Evolutionary conservation across 208 protist species (phyloP), one percentile per base, ranked within the genome.

Genomic region (Leptomonas seymouri): DNA sequence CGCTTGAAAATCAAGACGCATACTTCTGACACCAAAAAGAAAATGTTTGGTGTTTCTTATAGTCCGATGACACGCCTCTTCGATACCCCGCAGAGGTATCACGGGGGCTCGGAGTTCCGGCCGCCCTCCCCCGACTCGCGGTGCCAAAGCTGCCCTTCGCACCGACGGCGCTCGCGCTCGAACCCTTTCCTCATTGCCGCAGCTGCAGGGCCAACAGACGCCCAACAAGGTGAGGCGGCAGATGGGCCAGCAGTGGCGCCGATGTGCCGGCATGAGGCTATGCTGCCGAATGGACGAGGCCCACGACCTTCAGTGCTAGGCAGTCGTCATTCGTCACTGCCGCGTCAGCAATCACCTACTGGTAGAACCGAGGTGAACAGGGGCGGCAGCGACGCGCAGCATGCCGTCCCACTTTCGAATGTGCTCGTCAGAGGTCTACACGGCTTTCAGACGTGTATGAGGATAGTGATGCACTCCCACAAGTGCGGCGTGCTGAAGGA

Each of bases 401-500:
- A 12, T 31, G 7, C 46, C 1, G 31, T 0, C 14, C 46, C n/a
- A 3, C 20, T 67, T 0, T 56, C 53, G 0, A 36, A 50, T 8
- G 41, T 71, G 45, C 27, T 78, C 25, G 50, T 27, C 27, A 39
- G 12, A 30, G 71, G 71, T 0, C 30, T 71, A 20, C 63, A 55
- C 25, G 67, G 67, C 16, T 42, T 77, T 30, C 63, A 67, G 55
- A 77, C 64, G 25, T 77, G 67, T 51, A 55, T 77, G 55, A 54
- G 23, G 27, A 66, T 60, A 20, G 30, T 77, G 48, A 61, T 77
- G 16, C 36, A 56, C 2, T 51, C 51, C 20, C 0, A 8, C 49
- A 39, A 69, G 27, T 39, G 21, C 20, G 51, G 36, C 42, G 53
- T 50, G 21, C 2, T 60, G 8, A 49, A 51, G 51, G 7, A 42